phyloP scores from a whole-genome alignment of 2,329 filamentous ascomycete species.

The Tympanopsis confertula region DNA sequence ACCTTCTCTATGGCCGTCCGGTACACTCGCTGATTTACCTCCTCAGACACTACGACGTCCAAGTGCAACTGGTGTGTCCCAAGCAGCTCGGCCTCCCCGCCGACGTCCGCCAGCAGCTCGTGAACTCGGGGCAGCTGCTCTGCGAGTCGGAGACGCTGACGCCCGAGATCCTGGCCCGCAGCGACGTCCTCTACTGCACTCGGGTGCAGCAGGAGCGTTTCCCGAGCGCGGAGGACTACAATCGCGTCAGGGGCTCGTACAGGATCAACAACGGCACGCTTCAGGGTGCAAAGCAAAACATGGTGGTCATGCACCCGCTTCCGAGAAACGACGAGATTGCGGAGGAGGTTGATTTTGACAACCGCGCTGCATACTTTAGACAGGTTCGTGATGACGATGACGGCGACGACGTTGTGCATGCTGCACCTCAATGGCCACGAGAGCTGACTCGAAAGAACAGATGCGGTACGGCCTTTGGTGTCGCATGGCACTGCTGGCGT shows the following conservation, averaged over 20 bases:
- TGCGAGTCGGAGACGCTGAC: constrained; percentile 69
- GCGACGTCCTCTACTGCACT: constrained; percentile 93
- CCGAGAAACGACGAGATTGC: constrained; percentile 87
- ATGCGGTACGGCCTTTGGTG: constrained; percentile 97
- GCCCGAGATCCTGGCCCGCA: constrained; percentile 71
- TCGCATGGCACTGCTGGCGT: constrained; percentile 89
- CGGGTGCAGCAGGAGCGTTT: constrained; percentile 95
- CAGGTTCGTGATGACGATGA: constrained; percentile 59
- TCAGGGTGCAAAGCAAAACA: constrained; percentile 80
- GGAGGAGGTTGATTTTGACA: constrained; percentile 95
- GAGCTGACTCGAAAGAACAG: constrained; percentile 29
- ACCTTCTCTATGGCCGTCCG: constrained; percentile 83
- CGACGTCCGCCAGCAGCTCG: constrained; percentile 62
- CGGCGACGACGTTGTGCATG: constrained; percentile 3
- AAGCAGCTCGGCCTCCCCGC: constrained; percentile 65
- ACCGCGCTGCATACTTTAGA: constrained; percentile 93
- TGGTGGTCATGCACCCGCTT: constrained; percentile 91
- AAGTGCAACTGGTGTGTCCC: constrained; percentile 83
- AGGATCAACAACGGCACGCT: constrained; percentile 82
- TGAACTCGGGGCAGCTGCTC: constrained; percentile 64
- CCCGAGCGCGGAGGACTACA: constrained; percentile 65
- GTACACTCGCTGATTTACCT: constrained; percentile 93
- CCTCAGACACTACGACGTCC: constrained; percentile 88
- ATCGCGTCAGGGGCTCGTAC: constrained; percentile 77
- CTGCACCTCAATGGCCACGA: not conserved